Conservation (phyloP, 1,284 basidiomycete species). For the Trametes versicolor region DNA sequence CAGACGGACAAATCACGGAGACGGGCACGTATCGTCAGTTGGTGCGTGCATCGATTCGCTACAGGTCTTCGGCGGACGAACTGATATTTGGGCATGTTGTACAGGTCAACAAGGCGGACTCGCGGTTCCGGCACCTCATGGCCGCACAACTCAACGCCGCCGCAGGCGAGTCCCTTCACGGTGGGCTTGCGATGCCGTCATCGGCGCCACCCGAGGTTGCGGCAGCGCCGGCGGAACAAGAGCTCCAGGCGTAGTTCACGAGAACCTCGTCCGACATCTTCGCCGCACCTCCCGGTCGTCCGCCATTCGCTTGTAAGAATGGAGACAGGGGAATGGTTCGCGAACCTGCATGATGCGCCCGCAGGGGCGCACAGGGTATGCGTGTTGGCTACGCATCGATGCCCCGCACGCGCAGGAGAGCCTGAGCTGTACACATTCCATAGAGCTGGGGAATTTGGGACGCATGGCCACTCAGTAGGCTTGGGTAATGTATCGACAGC, state of each 20-base stretch:
- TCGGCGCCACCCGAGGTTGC: not conserved
- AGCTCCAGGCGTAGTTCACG: slow-evolving; percentile 2
- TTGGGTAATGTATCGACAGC: slow-evolving; percentile 19
- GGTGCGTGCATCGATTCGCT: slow-evolving; percentile 49
- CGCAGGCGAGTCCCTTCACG: slow-evolving; percentile 38
- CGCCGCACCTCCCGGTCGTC: not conserved
- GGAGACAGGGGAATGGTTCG: not conserved
- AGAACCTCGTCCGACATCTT: not conserved
- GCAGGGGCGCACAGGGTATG: not conserved
- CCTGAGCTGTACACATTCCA: not conserved
- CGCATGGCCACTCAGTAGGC: slow-evolving; percentile 4
- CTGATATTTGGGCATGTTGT: slow-evolving; percentile 8
- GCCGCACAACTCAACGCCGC: slow-evolving; percentile 82
- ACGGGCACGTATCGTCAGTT: slow-evolving; percentile 86
- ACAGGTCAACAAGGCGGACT: slow-evolving; percentile 71
- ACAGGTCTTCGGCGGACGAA: not conserved
- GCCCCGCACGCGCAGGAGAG: not conserved
- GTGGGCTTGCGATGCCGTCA: not conserved
- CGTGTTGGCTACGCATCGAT: not conserved
- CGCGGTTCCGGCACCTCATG: slow-evolving; percentile 86
- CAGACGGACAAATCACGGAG: slow-evolving; percentile 85
- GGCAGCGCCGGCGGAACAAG: slow-evolving; percentile 6
- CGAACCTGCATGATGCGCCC: not conserved
- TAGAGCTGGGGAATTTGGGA: not conserved
- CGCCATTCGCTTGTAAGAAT: not conserved